Evolutionary conservation across 2,329 filamentous ascomycete genomes (phyloP).

Genomic region (Alternaria consortialis): DNA sequence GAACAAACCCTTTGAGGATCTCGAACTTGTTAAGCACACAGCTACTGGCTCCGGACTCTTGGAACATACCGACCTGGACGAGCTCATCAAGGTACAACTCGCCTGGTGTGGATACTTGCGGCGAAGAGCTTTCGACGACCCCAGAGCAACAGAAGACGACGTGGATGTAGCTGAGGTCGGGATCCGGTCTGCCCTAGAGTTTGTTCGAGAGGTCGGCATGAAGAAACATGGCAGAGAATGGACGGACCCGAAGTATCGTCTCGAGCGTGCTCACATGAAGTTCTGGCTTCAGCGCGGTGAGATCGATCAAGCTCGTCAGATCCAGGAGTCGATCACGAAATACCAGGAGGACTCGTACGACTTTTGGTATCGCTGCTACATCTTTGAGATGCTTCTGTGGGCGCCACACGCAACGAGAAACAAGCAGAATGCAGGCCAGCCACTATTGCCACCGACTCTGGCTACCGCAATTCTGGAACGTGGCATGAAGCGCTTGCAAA

Average conservation of each 20-base stretch:
- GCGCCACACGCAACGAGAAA: conserved; percentile 64
- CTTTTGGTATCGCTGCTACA: conserved; percentile 93
- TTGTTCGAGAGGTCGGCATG: conserved; percentile 79
- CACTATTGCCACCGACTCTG: conserved; percentile 67
- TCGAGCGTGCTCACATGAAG: conserved; percentile 92
- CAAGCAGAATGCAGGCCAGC: conserved; percentile 58
- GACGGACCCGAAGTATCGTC: conserved; percentile 83
- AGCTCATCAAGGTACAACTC: conserved; percentile 88
- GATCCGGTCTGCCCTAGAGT: conserved; percentile 84
- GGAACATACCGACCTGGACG: conserved; percentile 84
- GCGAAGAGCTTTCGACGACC: conserved; percentile 78
- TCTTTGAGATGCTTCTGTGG: conserved; percentile 86
- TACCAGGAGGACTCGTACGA: conserved; percentile 81
- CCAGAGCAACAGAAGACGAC: conserved; percentile 76
- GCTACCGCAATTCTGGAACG: conserved; percentile 81
- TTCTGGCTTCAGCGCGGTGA: conserved; percentile 86
- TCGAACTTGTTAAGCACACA: conserved; percentile 89
- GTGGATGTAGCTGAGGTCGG: conserved; percentile 90
- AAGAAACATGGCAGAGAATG: conserved; percentile 79
- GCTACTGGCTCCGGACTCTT: conserved; percentile 87
- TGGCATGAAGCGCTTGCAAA: conserved; percentile 67
- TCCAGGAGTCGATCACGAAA: conserved; percentile 78
- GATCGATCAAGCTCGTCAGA: conserved; percentile 76
- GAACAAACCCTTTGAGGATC: conserved; percentile 76
- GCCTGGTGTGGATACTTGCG: conserved; percentile 96